Evolutionary conservation across 345 rosid genomes (phyloP).

Genomic region (Aquilaria yunnanensis): DNA sequence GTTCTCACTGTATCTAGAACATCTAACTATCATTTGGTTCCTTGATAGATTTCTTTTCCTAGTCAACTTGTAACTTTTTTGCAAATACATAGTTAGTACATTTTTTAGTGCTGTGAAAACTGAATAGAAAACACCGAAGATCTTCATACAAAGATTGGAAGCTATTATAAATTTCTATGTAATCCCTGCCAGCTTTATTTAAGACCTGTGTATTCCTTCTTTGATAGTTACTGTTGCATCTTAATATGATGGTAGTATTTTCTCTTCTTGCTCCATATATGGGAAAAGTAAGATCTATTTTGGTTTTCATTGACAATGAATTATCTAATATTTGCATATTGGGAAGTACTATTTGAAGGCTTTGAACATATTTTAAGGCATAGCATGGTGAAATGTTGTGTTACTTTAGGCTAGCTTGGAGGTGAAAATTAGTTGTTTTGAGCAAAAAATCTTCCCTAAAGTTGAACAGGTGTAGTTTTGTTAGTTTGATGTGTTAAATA

Average conservation of each 20-base stretch:
- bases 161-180: background rate
- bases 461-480: constrained; percentile 34
- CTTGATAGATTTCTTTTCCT: background rate
- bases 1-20: no score
- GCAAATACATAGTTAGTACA: no score
- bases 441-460: constrained; percentile 39
- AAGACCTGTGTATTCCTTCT: constrained; percentile 1
- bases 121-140: no score
- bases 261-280: background rate
- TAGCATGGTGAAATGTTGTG: constrained; percentile 11
- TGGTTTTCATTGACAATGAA: background rate
- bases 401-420: constrained; percentile 47
- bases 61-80: background rate
- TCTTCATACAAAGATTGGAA: no score
- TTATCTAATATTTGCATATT: background rate
- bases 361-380: constrained; percentile 9
- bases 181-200: background rate
- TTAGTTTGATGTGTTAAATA: background rate
- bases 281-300: background rate
- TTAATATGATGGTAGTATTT: background rate
- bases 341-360: constrained; percentile 4
- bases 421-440: constrained; percentile 29
- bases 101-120: no score
- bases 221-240: constrained; percentile 2
- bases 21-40: no score